Conservation (phyloP, 208 protist genomes). For the Leishmania braziliensis region DNA sequence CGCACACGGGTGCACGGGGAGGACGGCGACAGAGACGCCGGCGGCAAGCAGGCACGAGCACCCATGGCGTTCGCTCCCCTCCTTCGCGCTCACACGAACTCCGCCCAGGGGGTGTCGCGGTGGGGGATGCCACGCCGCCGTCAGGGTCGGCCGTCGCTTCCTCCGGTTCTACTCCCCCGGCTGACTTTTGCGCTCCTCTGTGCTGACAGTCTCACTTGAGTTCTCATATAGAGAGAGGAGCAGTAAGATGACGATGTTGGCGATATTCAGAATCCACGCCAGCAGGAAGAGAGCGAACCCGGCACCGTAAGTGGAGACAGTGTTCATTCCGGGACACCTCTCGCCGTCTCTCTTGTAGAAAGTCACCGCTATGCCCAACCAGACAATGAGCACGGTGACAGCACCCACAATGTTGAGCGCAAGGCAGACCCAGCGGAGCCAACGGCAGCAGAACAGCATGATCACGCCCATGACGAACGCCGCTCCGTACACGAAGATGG, state of each 20-base stretch:
- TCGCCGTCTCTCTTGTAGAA: neutral
- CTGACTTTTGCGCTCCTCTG: no score
- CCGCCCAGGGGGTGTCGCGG: no score
- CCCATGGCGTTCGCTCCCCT: no score
- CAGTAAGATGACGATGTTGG: conserved; percentile 43
- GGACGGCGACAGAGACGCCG: no score
- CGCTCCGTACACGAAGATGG: conserved; percentile 18
- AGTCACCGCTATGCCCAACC: neutral
- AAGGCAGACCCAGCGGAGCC: conserved; percentile 33
- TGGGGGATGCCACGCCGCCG: no score
- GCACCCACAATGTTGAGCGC: conserved; percentile 39
- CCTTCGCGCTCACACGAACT: no score
- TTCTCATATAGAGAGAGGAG: neutral
- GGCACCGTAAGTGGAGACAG: conserved; percentile 22
- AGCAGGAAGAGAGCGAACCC: conserved; percentile 39
- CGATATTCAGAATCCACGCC: conserved; percentile 40
- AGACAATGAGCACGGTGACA: conserved; percentile 26
- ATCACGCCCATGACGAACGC: conserved; percentile 24
- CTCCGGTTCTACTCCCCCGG: no score
- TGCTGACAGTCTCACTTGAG: no score
- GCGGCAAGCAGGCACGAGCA: no score
- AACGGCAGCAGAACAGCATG: conserved; percentile 42
- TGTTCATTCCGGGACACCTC: conserved; percentile 3
- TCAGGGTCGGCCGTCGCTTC: no score
- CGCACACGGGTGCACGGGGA: no score